Evolutionary conservation across 805 yeast species (phyloP), one percentile per base, ranked within the genome.

Genomic region (Barnettozyma sucrosica): DNA sequence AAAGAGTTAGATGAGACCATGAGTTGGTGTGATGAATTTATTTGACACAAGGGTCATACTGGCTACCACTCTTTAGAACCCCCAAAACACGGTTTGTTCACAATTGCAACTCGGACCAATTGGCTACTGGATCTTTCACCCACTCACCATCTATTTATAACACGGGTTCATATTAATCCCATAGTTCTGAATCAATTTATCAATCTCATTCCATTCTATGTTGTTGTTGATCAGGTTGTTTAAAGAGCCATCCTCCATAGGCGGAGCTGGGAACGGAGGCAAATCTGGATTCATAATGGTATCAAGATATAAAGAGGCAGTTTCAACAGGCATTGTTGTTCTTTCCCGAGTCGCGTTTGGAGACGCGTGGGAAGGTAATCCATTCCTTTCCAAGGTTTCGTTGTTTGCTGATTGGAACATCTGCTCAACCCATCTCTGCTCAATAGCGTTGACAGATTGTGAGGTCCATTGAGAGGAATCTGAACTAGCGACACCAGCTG

Each of bases 11-110:
- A 46, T 16, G 59, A 57, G 43, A 43, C 55, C 1, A 47, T 56
- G 45, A 41, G 50, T 5, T 55, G 60, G 59, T 46, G 51, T 30
- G 58, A 56, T 24, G 57, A 55, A 32, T 52, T 43, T n/a, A 34
- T 39, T n/a, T n/a, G n/a, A n/a, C n/a, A n/a, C n/a, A n/a, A n/a
- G n/a, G n/a, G n/a, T n/a, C n/a, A n/a, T n/a, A n/a, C n/a, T n/a
- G n/a, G n/a, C n/a, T n/a, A n/a, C n/a, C n/a, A n/a, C n/a, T n/a
- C n/a, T n/a, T n/a, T n/a, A n/a, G n/a, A n/a, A n/a, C n/a, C n/a
- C n/a, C n/a, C n/a, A n/a, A n/a, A n/a, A n/a, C n/a, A n/a, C n/a
- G n/a, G n/a, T n/a, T n/a, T n/a, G n/a, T n/a, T n/a, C n/a, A n/a
- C n/a, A n/a, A n/a, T n/a, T n/a, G n/a, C n/a, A n/a, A n/a, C n/a